Evolutionary conservation across 805 yeast genomes (phyloP).

Genomic region (Schwanniomyces polymorphus): DNA sequence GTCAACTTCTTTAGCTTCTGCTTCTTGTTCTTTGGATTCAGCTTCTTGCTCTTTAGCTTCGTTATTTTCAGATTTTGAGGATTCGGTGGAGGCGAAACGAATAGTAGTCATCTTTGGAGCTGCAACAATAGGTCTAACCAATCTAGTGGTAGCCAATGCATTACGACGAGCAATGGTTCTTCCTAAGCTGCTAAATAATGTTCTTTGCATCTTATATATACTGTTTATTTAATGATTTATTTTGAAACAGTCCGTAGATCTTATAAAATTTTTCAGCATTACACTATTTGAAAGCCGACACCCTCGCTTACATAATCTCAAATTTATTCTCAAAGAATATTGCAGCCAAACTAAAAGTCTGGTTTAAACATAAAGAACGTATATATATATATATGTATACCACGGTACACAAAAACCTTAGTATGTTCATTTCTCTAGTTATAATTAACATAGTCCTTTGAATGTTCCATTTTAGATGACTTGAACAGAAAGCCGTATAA

Average conservation of each 20-base stretch:
- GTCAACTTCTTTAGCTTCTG: slow-evolving; percentile 18
- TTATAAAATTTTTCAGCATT: background rate
- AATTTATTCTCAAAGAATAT: background rate
- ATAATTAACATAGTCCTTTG: too few relatives aligned
- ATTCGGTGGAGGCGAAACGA: slow-evolving; percentile 18
- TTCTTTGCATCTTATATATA: slow-evolving; percentile 22
- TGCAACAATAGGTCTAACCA: slow-evolving; percentile 11
- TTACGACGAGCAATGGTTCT: slow-evolving; percentile 14
- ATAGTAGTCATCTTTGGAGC: slow-evolving; percentile 10
- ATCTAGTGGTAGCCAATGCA: slow-evolving; percentile 11
- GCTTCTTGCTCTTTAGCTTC: slow-evolving; percentile 8
- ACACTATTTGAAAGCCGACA: background rate
- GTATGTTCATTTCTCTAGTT: too few relatives aligned
- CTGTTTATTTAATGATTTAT: background rate
- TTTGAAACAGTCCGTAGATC: background rate
- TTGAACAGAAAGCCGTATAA: too few relatives aligned
- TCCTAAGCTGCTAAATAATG: slow-evolving; percentile 17
- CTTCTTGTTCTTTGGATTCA: slow-evolving; percentile 8
- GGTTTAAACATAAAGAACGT: too few relatives aligned
- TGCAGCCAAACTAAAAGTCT: too few relatives aligned
- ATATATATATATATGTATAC: too few relatives aligned
- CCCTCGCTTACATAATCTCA: background rate
- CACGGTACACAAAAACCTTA: too few relatives aligned
- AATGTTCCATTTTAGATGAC: too few relatives aligned
- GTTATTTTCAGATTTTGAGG: slow-evolving; percentile 4